Percentiles rank a stretch among this genome's conserved stretches.
Evolutionary conservation across 2,329 filamentous ascomycete species (phyloP).

Genomic region (Trichophyton benhamiae): DNA sequence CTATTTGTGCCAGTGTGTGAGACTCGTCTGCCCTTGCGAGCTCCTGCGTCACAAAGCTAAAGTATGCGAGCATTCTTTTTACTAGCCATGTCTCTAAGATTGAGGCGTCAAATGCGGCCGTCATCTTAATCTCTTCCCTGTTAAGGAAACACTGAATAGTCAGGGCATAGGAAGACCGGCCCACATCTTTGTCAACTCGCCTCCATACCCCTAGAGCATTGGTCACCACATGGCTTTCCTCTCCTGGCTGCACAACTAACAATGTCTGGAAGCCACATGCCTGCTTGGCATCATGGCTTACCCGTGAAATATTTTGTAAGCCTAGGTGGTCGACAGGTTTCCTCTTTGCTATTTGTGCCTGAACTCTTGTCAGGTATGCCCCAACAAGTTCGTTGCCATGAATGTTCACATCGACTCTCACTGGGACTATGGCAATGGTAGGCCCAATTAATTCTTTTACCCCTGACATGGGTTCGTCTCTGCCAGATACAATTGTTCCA

Average conservation of each 20-base stretch:
- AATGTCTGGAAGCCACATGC: constrained; percentile 32
- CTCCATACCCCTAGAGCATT: too few relatives aligned
- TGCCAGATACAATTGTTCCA: too few relatives aligned
- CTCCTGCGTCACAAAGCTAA: too few relatives aligned
- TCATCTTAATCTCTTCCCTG: too few relatives aligned
- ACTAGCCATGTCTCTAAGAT: too few relatives aligned
- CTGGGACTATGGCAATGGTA: constrained; percentile 30
- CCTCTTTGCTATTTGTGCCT: constrained; percentile 42
- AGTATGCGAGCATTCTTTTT: too few relatives aligned
- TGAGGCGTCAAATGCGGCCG: too few relatives aligned
- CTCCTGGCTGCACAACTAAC: constrained; percentile 22
- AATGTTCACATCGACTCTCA: constrained; percentile 24
- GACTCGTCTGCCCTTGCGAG: too few relatives aligned
- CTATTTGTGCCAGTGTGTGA: not conserved
- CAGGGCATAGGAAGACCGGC: too few relatives aligned
- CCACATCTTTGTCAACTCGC: too few relatives aligned
- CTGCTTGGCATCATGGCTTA: constrained; percentile 34
- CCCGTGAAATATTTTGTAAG: constrained; percentile 35
- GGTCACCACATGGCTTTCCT: not conserved
- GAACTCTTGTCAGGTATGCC: constrained; percentile 40
- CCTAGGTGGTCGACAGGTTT: constrained; percentile 46
- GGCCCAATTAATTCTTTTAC: constrained; percentile 32
- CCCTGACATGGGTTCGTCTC: constrained; percentile 26
- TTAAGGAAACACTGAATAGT: too few relatives aligned
- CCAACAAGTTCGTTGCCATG: constrained; percentile 44